Evolutionary conservation across 1,284 basidiomycete species (phyloP).

Genomic region (Waitea zeae): DNA sequence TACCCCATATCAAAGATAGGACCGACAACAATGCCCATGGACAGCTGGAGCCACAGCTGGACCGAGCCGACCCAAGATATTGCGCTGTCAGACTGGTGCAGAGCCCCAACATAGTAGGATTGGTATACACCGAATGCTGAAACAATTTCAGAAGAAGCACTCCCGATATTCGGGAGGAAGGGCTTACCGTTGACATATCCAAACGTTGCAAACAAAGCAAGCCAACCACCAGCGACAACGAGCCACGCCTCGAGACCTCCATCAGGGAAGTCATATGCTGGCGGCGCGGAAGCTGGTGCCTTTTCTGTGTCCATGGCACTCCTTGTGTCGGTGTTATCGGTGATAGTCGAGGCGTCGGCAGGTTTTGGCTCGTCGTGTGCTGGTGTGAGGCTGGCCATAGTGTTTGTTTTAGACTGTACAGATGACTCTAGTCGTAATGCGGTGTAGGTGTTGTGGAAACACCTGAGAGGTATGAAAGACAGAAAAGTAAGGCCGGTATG

Average conservation of each 20-base stretch:
- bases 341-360: no score
- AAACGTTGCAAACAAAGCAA: constrained; percentile 2
- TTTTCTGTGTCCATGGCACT: not conserved
- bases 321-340: no score
- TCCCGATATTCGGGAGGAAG: not conserved
- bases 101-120: constrained; percentile 1
- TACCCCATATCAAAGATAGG: constrained; percentile 17
- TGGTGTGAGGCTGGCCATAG: no score
- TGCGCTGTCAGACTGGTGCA: not conserved
- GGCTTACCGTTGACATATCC: not conserved
- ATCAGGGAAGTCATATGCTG: constrained; percentile 2
- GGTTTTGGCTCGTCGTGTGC: no score
- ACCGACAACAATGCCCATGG: constrained; percentile 14
- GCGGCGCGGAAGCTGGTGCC: not conserved
- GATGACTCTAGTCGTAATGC: no score
- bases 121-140: constrained; percentile 3
- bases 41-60: constrained; percentile 17
- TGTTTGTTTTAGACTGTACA: no score
- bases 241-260: constrained; percentile 3
- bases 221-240: constrained; percentile 2
- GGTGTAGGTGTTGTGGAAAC: no score
- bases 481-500: no score
- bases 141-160: not conserved
- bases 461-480: no score
- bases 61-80: constrained; percentile 17